A percentile compares a stretch with the other conserved stretches of the same genome.
phyloP scores from a whole-genome alignment of 768 basidiomycete species.

The Pulveroboletus sp. region DNA sequence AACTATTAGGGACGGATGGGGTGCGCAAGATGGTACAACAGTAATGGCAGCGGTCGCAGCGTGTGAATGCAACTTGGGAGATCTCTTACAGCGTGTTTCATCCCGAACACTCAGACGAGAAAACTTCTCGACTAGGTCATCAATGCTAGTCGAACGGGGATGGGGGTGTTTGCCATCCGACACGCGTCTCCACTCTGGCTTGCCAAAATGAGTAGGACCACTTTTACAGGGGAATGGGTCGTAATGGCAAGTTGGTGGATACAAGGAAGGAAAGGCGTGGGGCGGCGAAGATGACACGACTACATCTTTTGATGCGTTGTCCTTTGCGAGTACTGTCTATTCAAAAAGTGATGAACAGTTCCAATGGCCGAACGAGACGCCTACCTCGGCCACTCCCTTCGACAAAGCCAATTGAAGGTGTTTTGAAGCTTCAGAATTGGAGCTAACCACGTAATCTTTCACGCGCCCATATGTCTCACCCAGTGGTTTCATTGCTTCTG shows the following conservation, averaged over 20 bases:
- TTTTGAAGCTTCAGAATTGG: background rate
- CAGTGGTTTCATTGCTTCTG: background rate
- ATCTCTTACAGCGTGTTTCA: background rate
- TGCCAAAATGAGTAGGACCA: background rate
- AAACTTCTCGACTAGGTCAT: constrained; percentile 11
- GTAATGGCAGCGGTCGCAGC: constrained; percentile 4
- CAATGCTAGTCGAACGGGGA: background rate
- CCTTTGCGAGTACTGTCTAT: no score
- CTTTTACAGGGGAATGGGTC: constrained; percentile 19
- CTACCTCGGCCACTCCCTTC: background rate
- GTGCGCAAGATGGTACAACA: constrained; percentile 11
- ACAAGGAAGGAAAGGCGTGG: constrained; percentile 14
- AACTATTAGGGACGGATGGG: constrained; percentile 12
- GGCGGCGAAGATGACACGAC: background rate
- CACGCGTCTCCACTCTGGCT: constrained; percentile 5
- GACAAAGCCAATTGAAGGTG: rapidly evolving
- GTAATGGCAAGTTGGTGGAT: constrained; percentile 13
- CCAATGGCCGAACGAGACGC: background rate
- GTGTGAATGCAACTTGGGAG: background rate
- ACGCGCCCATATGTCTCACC: background rate
- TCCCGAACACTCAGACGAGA: constrained; percentile 15
- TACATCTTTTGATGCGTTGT: no score
- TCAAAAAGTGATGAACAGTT: no score
- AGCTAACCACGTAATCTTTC: background rate
- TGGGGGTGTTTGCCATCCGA: background rate